A percentile compares a stretch with the other conserved stretches of the same genome.
Evolutionary conservation across 2,329 filamentous ascomycete genomes (phyloP).

Genomic region (Botrytis hyacinthi): DNA sequence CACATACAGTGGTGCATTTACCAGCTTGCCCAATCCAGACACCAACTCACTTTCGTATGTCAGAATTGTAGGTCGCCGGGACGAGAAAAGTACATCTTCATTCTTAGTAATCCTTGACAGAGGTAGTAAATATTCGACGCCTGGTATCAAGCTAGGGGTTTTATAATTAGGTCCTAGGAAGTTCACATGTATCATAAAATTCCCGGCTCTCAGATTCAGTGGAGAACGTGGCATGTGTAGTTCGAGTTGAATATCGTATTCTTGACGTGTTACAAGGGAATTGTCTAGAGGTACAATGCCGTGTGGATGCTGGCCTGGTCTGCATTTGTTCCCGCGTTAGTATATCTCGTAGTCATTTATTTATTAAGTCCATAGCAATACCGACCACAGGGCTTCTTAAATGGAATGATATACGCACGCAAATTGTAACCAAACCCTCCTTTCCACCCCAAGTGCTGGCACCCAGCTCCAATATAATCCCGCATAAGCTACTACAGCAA

Average conservation of each 20-base stretch:
- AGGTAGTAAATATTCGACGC: constrained; percentile 19
- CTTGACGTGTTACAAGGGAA: constrained; percentile 66
- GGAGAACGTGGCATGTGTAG: constrained; percentile 77
- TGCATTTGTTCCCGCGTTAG: constrained; percentile 29
- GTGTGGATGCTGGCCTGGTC: constrained; percentile 41
- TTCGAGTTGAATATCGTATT: constrained; percentile 78
- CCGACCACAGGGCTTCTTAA: neutral
- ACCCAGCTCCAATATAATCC: constrained; percentile 69
- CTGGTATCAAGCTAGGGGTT: constrained; percentile 37
- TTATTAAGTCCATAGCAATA: neutral
- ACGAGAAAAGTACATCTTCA: constrained; percentile 53
- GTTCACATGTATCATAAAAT: constrained; percentile 89
- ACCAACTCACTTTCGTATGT: constrained; percentile 73
- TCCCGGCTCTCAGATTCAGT: constrained; percentile 72
- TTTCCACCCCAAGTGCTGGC: constrained; percentile 60
- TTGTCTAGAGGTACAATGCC: constrained; percentile 37
- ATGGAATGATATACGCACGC: constrained; percentile 43
- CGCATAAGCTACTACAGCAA: constrained; percentile 60
- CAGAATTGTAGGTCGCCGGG: constrained; percentile 73
- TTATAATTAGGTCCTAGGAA: constrained; percentile 54
- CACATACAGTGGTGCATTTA: constrained; percentile 68
- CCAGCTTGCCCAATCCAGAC: constrained; percentile 57
- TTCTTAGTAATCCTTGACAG: constrained; percentile 14
- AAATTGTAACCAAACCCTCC: constrained; percentile 66
- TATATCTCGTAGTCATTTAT: neutral